Conservation (phyloP, 2,329 filamentous ascomycete genomes). For the Calonectria pauciramosa region DNA sequence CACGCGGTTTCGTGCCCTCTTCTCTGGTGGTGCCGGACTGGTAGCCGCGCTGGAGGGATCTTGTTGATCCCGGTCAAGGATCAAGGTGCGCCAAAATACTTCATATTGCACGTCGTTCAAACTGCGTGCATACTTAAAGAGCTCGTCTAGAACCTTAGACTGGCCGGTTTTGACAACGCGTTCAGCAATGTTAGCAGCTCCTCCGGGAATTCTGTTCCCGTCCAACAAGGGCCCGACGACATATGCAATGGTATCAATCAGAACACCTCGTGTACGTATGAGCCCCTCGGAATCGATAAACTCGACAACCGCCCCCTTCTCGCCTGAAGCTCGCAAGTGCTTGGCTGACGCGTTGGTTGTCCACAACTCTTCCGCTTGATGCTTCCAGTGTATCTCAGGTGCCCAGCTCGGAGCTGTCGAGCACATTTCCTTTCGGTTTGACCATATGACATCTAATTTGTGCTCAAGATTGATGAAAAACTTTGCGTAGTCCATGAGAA, state of each 20-base stretch:
- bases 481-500: neutral
- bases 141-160: neutral
- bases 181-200: neutral
- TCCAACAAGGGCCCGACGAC: neutral
- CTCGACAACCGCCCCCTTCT: neutral
- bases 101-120: neutral
- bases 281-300: neutral
- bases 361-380: neutral
- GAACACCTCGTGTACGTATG: neutral
- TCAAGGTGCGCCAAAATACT: constrained; percentile 6
- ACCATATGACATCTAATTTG: neutral
- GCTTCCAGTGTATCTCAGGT: neutral
- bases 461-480: neutral
- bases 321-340: neutral
- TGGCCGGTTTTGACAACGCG: neutral
- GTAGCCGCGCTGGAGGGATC: neutral
- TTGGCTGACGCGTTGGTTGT: neutral
- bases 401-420: neutral
- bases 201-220: neutral
- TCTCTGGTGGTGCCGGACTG: neutral
- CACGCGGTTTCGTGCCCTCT: neutral
- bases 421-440: neutral
- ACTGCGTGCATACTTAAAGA: neutral
- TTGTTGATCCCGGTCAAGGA: neutral
- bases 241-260: neutral